Conservation (phyloP, 208 protist species). For the Acanthamoeba lenticulata region DNA sequence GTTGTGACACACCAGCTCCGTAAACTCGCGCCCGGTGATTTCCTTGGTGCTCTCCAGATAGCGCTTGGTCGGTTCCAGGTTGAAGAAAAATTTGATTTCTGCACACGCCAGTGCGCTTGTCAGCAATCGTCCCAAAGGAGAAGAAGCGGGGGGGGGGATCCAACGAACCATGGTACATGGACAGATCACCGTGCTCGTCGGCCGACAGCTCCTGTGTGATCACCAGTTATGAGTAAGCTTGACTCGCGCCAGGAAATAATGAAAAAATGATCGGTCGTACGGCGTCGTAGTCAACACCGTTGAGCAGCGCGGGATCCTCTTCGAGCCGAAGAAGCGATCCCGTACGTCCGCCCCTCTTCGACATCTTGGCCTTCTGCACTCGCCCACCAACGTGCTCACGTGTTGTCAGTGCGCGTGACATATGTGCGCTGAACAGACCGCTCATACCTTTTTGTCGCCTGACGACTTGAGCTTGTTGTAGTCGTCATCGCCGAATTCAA, state of each 20-base stretch:
- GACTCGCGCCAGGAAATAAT: neutral
- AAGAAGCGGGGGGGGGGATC: neutral
- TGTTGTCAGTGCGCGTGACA: too few relatives aligned
- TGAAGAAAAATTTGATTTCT: conserved; percentile 43
- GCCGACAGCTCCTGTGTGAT: neutral
- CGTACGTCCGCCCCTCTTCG: too few relatives aligned
- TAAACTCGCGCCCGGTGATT: neutral
- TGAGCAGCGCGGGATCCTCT: too few relatives aligned
- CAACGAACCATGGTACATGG: neutral
- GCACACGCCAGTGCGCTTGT: neutral
- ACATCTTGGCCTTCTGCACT: too few relatives aligned
- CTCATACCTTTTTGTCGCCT: neutral
- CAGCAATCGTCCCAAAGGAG: neutral
- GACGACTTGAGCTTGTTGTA: too few relatives aligned
- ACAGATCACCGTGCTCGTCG: neutral
- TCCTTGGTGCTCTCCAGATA: conserved; percentile 28
- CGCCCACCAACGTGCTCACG: too few relatives aligned
- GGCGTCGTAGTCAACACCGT: too few relatives aligned
- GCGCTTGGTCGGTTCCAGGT: conserved; percentile 22
- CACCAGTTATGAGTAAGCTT: too few relatives aligned
- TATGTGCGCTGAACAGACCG: neutral
- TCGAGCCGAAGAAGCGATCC: too few relatives aligned
- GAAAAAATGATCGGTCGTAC: neutral
- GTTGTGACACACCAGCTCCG: neutral
- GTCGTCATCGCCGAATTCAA: neutral